These are phyloP conservation scores for Knufia petricola DNA, from an alignment of 2,329 filamentous ascomycete species.

Conservation along the genomic window DNA sequence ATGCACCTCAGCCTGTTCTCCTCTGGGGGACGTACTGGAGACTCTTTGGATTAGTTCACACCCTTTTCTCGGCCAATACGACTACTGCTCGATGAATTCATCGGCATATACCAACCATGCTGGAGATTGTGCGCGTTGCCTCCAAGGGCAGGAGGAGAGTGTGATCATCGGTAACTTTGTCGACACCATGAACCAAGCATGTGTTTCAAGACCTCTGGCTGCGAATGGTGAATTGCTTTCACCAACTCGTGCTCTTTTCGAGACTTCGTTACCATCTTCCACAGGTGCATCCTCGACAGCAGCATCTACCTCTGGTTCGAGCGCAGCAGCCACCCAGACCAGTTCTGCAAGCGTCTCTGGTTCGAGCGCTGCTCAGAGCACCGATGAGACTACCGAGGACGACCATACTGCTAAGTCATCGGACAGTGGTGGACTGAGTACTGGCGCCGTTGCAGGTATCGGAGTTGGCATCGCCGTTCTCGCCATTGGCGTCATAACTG, in stretches of 20 bases:
- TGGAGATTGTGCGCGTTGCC: conserved; percentile 8
- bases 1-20: conserved; percentile 3
- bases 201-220: background rate
- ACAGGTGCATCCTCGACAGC: background rate
- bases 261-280: background rate
- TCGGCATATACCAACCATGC: conserved; percentile 3
- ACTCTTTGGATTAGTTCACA: conserved; percentile 1
- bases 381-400: too few relatives aligned
- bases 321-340: background rate
- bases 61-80: conserved; percentile 3
- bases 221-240: background rate
- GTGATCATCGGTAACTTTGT: conserved; percentile 8
- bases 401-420: background rate
- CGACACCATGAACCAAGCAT: conserved; percentile 7
- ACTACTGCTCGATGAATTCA: conserved; percentile 4
- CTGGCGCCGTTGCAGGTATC: conserved; percentile 62
- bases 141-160: conserved; percentile 1
- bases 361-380: too few relatives aligned
- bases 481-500: background rate
- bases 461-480: conserved; percentile 30
- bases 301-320: background rate
- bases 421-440: conserved; percentile 23
- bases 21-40: background rate
- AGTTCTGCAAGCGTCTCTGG: too few relatives aligned
- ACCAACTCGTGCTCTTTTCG: background rate